Percentiles rank a stretch among this genome's conserved stretches.
phyloP scores from a whole-genome alignment of 208 protist genomes.

The Strigomonas culicis region DNA sequence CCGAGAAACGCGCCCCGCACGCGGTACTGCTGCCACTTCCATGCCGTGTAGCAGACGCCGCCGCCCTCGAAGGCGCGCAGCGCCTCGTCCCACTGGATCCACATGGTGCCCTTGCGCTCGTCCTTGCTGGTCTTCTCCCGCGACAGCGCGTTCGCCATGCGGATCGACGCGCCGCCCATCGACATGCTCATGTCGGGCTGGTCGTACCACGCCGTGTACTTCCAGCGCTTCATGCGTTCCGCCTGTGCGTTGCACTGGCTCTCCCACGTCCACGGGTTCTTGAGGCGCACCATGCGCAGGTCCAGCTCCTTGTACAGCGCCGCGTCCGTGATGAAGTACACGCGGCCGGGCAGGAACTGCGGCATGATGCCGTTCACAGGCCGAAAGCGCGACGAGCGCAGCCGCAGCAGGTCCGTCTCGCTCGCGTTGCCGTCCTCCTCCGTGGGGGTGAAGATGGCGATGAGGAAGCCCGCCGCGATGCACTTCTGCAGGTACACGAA shows the following conservation, averaged over 20 bases:
- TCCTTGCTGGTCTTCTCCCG: neutral
- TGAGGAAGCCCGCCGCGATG: conserved; percentile 19
- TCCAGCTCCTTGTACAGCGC: conserved; percentile 39
- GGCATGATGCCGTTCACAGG: conserved; percentile 22
- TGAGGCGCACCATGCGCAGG: conserved; percentile 47
- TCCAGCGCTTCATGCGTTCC: conserved; percentile 29
- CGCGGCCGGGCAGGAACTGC: conserved; percentile 58
- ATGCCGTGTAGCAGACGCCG: conserved; percentile 58
- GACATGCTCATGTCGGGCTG: conserved; percentile 37
- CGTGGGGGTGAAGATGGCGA: conserved; percentile 32
- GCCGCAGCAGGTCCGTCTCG: conserved; percentile 13
- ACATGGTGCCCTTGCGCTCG: conserved; percentile 54
- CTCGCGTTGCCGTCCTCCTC: conserved; percentile 15
- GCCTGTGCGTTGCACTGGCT: conserved; percentile 10
- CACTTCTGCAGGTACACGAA: conserved; percentile 29
- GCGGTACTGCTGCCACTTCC: conserved; percentile 40
- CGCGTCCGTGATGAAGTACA: conserved; percentile 62
- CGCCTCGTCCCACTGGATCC: conserved; percentile 74
- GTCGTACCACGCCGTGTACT: conserved; percentile 50
- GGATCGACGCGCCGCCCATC: conserved; percentile 4
- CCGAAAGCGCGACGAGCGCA: conserved; percentile 24
- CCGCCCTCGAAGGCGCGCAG: conserved; percentile 60
- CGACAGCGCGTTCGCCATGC: neutral
- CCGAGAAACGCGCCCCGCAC: conserved; percentile 29
- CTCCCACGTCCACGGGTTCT: conserved; percentile 60